Evolutionary conservation across 768 basidiomycete genomes (phyloP).

Genomic region (Suillus alpinus): DNA sequence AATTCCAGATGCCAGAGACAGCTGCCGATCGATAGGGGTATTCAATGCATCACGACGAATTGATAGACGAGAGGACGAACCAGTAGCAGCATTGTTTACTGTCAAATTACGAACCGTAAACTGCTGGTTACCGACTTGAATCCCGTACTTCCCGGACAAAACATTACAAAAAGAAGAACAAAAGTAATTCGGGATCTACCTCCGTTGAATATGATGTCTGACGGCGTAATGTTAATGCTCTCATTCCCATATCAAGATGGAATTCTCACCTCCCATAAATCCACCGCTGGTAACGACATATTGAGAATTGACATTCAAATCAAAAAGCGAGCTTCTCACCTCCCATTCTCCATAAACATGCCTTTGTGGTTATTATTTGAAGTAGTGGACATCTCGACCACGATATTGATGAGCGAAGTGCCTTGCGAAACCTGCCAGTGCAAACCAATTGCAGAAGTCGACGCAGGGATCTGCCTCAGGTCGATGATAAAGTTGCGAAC

Average conservation of each 20-base stretch:
- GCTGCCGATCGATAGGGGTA: conserved; percentile 15
- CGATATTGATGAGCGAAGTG: conserved; percentile 71
- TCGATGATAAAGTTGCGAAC: conserved; percentile 77
- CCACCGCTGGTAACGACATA: conserved; percentile 34
- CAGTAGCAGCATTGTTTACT: conserved; percentile 44
- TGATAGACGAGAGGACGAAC: conserved; percentile 19
- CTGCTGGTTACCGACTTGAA: conserved; percentile 83
- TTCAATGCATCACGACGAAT: not conserved
- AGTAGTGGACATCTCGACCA: conserved; percentile 66
- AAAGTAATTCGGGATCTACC: conserved; percentile 26
- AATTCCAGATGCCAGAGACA: conserved; percentile 35
- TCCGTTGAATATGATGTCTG: conserved; percentile 46
- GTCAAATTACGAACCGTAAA: conserved; percentile 71
- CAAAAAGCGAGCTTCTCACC: conserved; percentile 23
- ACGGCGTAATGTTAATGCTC: not conserved
- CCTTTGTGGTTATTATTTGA: conserved; percentile 67
- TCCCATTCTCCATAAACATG: conserved; percentile 77
- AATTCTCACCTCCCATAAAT: conserved; percentile 54
- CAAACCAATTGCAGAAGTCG: conserved; percentile 61
- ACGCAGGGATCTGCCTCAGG: conserved; percentile 51
- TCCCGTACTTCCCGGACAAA: conserved; percentile 57
- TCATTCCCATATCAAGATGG: not conserved
- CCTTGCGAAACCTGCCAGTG: conserved; percentile 86
- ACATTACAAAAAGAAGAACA: not conserved
- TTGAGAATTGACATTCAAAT: not conserved